Base-by-base conservation (phyloP, 176 grass and related monocot species). In the Phragmites australis region DNA sequence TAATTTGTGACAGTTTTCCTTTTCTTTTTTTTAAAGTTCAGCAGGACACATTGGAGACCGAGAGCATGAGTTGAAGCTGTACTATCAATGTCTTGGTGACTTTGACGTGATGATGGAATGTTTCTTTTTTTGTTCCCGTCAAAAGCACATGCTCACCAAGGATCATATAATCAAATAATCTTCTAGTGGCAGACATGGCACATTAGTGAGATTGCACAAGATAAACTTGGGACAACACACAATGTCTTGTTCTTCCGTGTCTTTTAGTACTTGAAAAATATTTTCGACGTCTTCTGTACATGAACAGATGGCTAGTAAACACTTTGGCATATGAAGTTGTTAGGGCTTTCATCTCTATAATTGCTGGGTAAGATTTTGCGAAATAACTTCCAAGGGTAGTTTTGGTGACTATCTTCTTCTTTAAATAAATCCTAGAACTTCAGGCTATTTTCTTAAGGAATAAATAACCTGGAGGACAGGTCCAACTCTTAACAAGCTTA, bases 171-270 rank as follows among this genome's bases (percentile, higher is more conserved):
- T 84, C 40, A 6, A 61, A 8, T 62, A 61, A 59, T 70, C n/a
- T 39, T 4, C 14, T 47, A 69, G 73, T 84, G 82, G 63, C 65
- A 78, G 82, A 78, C 74, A 70, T 17, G 44, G 74, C 11, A 71
- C 44, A 70, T 53, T 85, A 76, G 75, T 79, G 64, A 85, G 45
- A 78, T 78, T 65, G 22, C 50, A 31, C 66, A 63, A 29, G 43
- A 78, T 78, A 70, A 85, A 85, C 74, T 6, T 78, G 3, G 83
- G 40, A 70, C 30, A 42, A n/a, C n/a, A 9, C 53, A 51, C 43
- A 30, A 16, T 68, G 43, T 12, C 53, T 6, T 6, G 17, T 39
- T 21, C 14, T 52, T 74, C 5, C 67, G 61, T 26, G 54, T 31
- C 13, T 47, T 37, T n/a, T 58, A 0, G 26, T 29, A 6, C 12